Base-by-base conservation (phyloP, 495 filamentous ascomycete species). In the Penicillium soppii region DNA sequence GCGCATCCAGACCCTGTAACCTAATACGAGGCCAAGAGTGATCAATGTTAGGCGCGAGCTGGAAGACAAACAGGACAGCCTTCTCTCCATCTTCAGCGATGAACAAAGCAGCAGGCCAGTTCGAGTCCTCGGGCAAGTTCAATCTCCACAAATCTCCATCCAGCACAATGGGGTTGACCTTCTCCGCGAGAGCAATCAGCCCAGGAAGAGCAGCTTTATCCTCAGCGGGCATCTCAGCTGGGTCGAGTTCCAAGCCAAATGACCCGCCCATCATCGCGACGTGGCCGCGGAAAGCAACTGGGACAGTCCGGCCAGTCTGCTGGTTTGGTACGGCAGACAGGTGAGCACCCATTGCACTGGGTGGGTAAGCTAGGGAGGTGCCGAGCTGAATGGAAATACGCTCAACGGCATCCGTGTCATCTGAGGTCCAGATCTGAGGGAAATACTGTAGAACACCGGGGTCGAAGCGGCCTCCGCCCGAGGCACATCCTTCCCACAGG, bases 201-300 rank as follows among this genome's bases (percentile, higher is more conserved):
- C 52, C 66, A 0, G 78, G 78, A 0, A 82, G 61, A 33, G 65
- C 66, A 9, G 67, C 72, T 40, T 61, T 66, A 7, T 81, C 78
- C 2, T 73, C 71, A 2, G 63, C 63, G 0, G 59, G 55, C 7
- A 78, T 64, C 2, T 66, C 65, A 2, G 61, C 67, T 5, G 78
- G 78, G 43, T 81, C 65, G 9, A 82, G 67, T 38, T 82, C 78
- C 13, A 82, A 63, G 2, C 80, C 79, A 37, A 79, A 82, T 1
- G 77, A 80, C 1, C 80, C 79, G 42, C 78, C 79, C 78, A 81
- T 82, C 60, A 80, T 78, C 4, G 80, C 80, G 3, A 82, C 79
- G 22, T 80, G 77, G 1, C 69, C 75, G 25, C 80, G 76, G 68
- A 81, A 80, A 9, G 59, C 52, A 1, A 81, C 59, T 0, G 75